Base-by-base conservation (phyloP, 257 asterid species). In the Asclepias syriaca region DNA sequence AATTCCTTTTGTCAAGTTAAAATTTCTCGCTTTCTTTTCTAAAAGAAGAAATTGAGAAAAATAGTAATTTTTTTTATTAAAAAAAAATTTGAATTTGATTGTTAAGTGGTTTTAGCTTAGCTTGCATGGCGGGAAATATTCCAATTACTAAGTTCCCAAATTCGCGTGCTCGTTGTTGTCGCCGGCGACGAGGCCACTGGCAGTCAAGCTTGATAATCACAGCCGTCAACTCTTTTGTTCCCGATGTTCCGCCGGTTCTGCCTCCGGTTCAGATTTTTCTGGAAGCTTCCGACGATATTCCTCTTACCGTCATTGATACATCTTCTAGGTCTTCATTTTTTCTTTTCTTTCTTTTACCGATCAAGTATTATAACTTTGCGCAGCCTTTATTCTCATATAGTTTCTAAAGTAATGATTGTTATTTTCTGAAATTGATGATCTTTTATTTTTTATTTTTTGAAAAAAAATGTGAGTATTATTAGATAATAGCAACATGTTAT, bases 111-210 rank as follows among this genome's bases (percentile, higher is more conserved):
- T 63, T 29, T 29, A 29, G 32, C 32, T 15, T 16, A 24, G 45
- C 24, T 57, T 34, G 71, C 75, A 93, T 94, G 99, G 93, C 91
- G 73, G 91, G 86, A 69, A 89, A 91, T 75, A 83, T 74, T 83
- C 76, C 89, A 60, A 83, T 81, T 29, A 29, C 32, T 68, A 83
- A 82, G 63, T 74, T 76, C 77, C 77, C 77, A 6, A 81, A 70
- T 7, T 80, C 78, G n/a, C 27, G 87, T 94, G n/a, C 85, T 92
- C 49, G 83, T 94, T 56, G 97, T 94, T 68, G 97, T 91, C 18
- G 99, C 97, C 10, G 99, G 99, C 53, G 99, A 94, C 43, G 66
- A 89, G 0, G 85, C 80, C 83, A 90, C 99, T 46, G 99, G 99
- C 15, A 95, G 78, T 89, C 99, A 79, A 88, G 97, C 75, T 80